Percentiles rank a stretch among this genome's conserved stretches.
phyloP scores from a whole-genome alignment of 78 protist genomes.

The Speleostelium caveatum region DNA sequence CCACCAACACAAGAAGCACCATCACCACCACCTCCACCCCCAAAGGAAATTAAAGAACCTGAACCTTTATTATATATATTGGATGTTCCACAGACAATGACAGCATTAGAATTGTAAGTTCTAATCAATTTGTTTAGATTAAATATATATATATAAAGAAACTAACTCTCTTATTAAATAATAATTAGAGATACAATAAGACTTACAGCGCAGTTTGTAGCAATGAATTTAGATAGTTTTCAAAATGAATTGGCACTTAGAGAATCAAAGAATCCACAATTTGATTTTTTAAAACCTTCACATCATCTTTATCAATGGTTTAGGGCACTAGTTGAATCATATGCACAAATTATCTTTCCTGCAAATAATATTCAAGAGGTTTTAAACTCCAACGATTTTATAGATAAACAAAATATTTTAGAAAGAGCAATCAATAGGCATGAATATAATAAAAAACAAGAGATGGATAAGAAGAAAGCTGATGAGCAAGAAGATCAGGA shows the following conservation, averaged over 20 bases:
- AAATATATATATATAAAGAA: background rate
- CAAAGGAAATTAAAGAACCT: conserved; percentile 44
- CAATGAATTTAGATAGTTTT: conserved; percentile 79
- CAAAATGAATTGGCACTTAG: conserved; percentile 54
- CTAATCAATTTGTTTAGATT: background rate
- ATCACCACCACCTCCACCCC: conserved; percentile 55
- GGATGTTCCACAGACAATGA: conserved; percentile 55
- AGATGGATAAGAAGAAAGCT: conserved; percentile 57
- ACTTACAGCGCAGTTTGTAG: conserved; percentile 85
- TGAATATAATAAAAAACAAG: conserved; percentile 61
- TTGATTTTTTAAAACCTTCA: conserved; percentile 84
- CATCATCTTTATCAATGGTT: conserved; percentile 60
- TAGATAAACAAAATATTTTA: conserved; percentile 29
- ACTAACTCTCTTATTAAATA: background rate
- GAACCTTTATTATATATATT: conserved; percentile 59
- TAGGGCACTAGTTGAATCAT: conserved; percentile 75
- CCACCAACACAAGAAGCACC: conserved; percentile 1
- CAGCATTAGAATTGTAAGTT: conserved; percentile 71
- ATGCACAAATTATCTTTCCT: conserved; percentile 62
- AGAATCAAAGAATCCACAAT: conserved; percentile 82
- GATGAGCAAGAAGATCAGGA: conserved; percentile 79
- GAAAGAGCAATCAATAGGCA: conserved; percentile 73
- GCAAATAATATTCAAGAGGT: conserved; percentile 39
- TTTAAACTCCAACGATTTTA: conserved; percentile 6
- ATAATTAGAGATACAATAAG: conserved; percentile 78